Percentiles rank a stretch among this genome's conserved stretches.
Conservation (phyloP, 352 stramenopile genomes). For the Pythium guiyangense region DNA sequence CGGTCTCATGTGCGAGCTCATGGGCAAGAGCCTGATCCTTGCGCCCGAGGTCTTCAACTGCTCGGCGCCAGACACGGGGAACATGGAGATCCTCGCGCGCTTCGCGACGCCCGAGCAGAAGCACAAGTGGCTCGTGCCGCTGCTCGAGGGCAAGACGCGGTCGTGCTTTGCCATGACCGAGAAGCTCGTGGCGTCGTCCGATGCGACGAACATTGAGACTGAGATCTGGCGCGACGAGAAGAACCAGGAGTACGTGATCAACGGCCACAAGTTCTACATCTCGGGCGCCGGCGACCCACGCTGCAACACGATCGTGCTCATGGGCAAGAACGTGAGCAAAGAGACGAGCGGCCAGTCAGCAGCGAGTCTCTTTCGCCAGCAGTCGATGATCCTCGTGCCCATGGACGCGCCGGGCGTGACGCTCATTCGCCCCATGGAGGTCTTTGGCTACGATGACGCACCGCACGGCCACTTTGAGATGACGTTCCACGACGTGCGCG, state of each 20-base stretch:
- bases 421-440: conserved; percentile 82
- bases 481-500: conserved; percentile 91
- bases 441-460: conserved; percentile 97
- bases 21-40: conserved; percentile 88
- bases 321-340: conserved; percentile 61
- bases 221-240: conserved; percentile 64
- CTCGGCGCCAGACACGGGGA: conserved; percentile 95
- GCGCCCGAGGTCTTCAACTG: conserved; percentile 97
- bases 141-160: conserved; percentile 92
- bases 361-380: conserved; percentile 53
- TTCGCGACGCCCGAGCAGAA: conserved; percentile 92
- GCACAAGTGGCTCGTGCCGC: conserved; percentile 89
- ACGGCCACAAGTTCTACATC: conserved; percentile 96
- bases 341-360: conserved; percentile 17
- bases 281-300: conserved; percentile 94
- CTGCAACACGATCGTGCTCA: conserved; percentile 89
- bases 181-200: conserved; percentile 92
- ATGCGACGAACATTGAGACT: conserved; percentile 95
- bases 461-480: conserved; percentile 95
- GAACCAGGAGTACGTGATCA: conserved; percentile 89
- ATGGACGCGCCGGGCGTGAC: conserved; percentile 90
- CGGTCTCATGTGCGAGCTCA: conserved; percentile 94
- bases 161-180: conserved; percentile 98
- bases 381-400: conserved; percentile 91
- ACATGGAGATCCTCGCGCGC: conserved; percentile 97